phyloP scores from a whole-genome alignment of 257 asterid species.

The Gentiana macrophylla region DNA sequence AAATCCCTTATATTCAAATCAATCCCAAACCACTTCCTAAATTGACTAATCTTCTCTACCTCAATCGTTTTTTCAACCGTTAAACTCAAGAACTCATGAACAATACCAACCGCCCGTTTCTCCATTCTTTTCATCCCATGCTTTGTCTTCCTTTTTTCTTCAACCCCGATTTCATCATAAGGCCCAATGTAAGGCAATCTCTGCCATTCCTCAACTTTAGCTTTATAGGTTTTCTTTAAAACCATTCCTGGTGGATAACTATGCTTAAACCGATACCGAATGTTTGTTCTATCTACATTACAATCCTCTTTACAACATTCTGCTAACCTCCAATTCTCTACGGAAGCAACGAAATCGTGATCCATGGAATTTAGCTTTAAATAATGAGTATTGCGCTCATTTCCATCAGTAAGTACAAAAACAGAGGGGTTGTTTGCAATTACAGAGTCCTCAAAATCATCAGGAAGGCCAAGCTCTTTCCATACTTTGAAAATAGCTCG shows the following conservation, averaged over 20 bases:
- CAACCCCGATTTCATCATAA: slow-evolving; percentile 44
- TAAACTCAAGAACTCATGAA: slow-evolving; percentile 87
- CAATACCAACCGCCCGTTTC: slow-evolving; percentile 80
- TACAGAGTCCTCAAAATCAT: slow-evolving; percentile 72
- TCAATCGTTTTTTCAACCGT: slow-evolving; percentile 94
- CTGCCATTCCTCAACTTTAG: slow-evolving; percentile 76
- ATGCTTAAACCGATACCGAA: slow-evolving; percentile 52
- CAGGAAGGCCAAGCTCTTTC: slow-evolving; percentile 85
- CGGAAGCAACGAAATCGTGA: slow-evolving; percentile 42
- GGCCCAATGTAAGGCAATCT: slow-evolving; percentile 57
- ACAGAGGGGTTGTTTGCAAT: slow-evolving; percentile 40
- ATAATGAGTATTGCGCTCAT: slow-evolving; percentile 59
- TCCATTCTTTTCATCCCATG: slow-evolving; percentile 46
- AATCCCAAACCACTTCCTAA: slow-evolving; percentile 79
- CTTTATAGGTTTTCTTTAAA: slow-evolving; percentile 50
- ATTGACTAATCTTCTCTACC: slow-evolving; percentile 93
- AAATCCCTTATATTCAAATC: slow-evolving; percentile 74
- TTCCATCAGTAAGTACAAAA: slow-evolving; percentile 50
- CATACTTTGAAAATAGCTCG: slow-evolving; percentile 75
- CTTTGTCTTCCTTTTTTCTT: slow-evolving; percentile 29
- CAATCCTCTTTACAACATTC: slow-evolving; percentile 67
- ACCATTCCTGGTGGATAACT: slow-evolving; percentile 86
- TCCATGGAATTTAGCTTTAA: slow-evolving; percentile 41
- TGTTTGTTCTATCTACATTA: slow-evolving; percentile 32
- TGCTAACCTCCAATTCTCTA: slow-evolving; percentile 64